These are phyloP conservation scores for Rhodofomes roseus DNA, from an alignment of 1,284 basidiomycete genomes.

Conservation along the genomic window DNA sequence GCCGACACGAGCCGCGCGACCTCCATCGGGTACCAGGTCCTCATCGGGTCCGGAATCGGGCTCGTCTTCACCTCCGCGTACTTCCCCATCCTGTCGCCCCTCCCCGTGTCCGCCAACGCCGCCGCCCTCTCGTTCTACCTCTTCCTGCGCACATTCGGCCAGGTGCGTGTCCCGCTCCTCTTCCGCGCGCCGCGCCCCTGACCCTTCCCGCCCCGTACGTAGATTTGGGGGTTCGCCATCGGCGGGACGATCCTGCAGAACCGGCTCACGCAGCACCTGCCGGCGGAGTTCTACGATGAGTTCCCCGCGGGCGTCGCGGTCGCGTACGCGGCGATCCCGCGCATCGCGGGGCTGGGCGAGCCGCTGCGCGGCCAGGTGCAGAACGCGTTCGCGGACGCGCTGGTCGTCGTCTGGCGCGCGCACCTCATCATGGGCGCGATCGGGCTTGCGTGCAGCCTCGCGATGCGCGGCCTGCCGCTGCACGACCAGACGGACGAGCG, in stretches of 20 bases:
- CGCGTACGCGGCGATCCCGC: conserved; percentile 16
- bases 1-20: conserved; percentile 22
- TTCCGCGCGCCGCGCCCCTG: background rate
- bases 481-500: no score
- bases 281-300: conserved; percentile 7
- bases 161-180: conserved; percentile 10
- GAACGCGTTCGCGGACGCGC: conserved; percentile 10
- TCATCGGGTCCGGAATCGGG: conserved; percentile 22
- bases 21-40: conserved; percentile 32
- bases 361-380: conserved; percentile 13
- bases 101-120: conserved; percentile 26
- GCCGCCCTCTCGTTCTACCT: conserved; percentile 29
- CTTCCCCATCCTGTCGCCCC: conserved; percentile 34
- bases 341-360: conserved; percentile 3
- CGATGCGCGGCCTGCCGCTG: no score
- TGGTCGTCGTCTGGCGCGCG: no score
- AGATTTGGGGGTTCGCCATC: conserved; percentile 18
- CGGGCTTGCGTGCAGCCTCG: no score
- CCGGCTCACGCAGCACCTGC: conserved; percentile 8
- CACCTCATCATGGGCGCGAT: no score
- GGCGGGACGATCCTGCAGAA: conserved; percentile 17
- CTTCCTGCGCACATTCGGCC: conserved; percentile 29
- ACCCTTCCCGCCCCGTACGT: background rate
- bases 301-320: conserved; percentile 13
- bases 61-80: conserved; percentile 20